Evolutionary conservation across 768 basidiomycete species (phyloP).

Genomic region (Hericium erinaceus): DNA sequence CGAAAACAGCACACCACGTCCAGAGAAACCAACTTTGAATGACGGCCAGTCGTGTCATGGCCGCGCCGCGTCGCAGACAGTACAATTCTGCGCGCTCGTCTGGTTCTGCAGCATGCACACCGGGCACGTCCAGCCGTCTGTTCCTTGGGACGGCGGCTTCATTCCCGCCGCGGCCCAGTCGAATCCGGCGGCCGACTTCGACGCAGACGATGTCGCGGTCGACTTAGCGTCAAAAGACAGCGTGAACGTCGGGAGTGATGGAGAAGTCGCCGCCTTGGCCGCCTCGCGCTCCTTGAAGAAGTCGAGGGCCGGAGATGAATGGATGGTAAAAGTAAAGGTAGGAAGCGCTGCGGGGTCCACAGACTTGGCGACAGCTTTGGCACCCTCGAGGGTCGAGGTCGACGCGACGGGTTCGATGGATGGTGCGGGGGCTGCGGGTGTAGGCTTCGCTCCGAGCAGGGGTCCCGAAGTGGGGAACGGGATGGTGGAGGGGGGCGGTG

Average conservation of each 20-base stretch:
- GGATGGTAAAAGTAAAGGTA: constrained; percentile 28
- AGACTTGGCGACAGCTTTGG: constrained; percentile 25
- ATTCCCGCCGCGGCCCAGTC: constrained; percentile 33
- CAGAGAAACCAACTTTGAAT: background rate
- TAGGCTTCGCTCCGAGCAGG: background rate
- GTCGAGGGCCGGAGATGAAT: background rate
- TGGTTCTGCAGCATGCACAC: constrained; percentile 26
- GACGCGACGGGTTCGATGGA: background rate
- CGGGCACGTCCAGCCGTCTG: constrained; percentile 30
- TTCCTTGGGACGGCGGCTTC: constrained; percentile 17
- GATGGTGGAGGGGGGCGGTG: background rate
- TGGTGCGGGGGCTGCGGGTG: background rate
- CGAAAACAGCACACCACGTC: background rate
- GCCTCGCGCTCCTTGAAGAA: background rate
- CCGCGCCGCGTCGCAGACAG: constrained; percentile 20
- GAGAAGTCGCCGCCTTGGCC: constrained; percentile 5
- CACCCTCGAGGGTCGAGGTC: constrained; percentile 16
- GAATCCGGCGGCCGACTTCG: constrained; percentile 15
- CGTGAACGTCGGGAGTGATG: background rate
- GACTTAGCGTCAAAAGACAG: background rate
- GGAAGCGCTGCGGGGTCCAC: constrained; percentile 38
- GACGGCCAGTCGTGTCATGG: background rate
- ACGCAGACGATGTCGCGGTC: constrained; percentile 11
- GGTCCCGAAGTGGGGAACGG: background rate
- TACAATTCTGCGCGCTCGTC: constrained; percentile 19